Evolutionary conservation across 768 basidiomycete genomes (phyloP), one percentile per base, ranked within the genome.

Genomic region (Leucocoprinus birnbaumii): DNA sequence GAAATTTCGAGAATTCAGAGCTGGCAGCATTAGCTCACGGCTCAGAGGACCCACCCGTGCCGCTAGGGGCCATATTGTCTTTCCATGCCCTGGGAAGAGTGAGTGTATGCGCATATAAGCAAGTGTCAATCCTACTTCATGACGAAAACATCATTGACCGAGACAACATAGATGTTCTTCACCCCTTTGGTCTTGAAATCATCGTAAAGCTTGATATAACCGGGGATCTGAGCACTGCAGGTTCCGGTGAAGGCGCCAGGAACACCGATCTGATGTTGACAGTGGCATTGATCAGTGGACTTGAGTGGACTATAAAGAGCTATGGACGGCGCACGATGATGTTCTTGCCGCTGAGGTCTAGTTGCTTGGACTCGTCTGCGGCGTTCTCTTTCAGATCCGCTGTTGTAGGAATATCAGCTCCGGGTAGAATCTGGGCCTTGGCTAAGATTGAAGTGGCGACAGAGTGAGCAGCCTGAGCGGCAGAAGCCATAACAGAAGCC

Each of bases 101-200:
- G 26, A n/a, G 38, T 51, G 26, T 57, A 27, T 51, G 43, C n/a
- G 9, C 18, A 13, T 11, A 22, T 14, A 9, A 11, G 4, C 13
- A 24, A 10, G 26, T 21, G 14, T 48, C 16, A 49, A 16, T 62
- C 74, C 53, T 53, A 80, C 77, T 84, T 80, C 55, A 77, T 82
- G 43, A 89, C 87, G 62, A 88, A 94, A 6, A 79, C 77, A 65
- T 95, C 92, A 66, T 94, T 94, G 54, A 90, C 85, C 22, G 84
- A 73, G 52, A 94, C 70, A 52, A 94, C 79, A 58, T 84, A 87
- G 57, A 91, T 80, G 49, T 81, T 76, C 56, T 82, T 78, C 63
- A 92, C 72, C 10, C 89, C 92, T 68, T 91, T 93, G 2, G 74
- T 80, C 71, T 84, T 85, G 80, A 89, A 89, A 64, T 85, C 73